Evolutionary conservation across 192 early-diverging fungal genomes (phyloP).

Genomic region (Thoreauomyces humboldtii): DNA sequence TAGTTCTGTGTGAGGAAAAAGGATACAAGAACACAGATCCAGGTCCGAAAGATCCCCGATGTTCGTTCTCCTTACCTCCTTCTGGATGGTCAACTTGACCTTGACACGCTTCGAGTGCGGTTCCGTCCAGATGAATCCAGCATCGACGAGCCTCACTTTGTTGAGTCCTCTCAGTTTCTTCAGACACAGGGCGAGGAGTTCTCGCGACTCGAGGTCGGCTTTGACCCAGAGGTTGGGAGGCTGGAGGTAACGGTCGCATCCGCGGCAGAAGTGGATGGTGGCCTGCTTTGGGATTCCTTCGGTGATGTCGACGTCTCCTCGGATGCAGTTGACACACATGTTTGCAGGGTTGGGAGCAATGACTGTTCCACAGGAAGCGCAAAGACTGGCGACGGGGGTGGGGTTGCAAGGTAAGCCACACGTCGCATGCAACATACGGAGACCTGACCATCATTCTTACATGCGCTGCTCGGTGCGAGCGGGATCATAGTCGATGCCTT

Average conservation of each 20-base stretch:
- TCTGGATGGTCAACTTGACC: slow-evolving; percentile 98
- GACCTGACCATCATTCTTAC: no score
- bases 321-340: slow-evolving; percentile 98
- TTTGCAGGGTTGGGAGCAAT: slow-evolving; percentile 96
- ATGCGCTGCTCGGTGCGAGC: slow-evolving; percentile 45
- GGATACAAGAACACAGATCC: no score
- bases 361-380: slow-evolving; percentile 89
- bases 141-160: slow-evolving; percentile 94
- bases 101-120: slow-evolving; percentile 89
- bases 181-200: slow-evolving; percentile 88
- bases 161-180: slow-evolving; percentile 87
- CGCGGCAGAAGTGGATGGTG: slow-evolving; percentile 92
- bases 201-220: slow-evolving; percentile 83
- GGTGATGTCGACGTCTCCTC: slow-evolving; percentile 94
- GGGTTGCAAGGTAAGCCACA: neutral
- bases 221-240: slow-evolving; percentile 90
- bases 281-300: slow-evolving; percentile 98
- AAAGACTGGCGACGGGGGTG: no score
- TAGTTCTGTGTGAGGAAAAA: no score
- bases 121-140: slow-evolving; percentile 98
- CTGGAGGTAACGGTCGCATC: slow-evolving; percentile 96
- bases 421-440: no score
- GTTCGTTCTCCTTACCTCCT: slow-evolving; percentile 62
- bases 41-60: no score
- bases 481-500: slow-evolving; percentile 28